These are phyloP conservation scores for Mycena alexandri DNA, from an alignment of 768 basidiomycete genomes.

Conservation along the genomic window DNA sequence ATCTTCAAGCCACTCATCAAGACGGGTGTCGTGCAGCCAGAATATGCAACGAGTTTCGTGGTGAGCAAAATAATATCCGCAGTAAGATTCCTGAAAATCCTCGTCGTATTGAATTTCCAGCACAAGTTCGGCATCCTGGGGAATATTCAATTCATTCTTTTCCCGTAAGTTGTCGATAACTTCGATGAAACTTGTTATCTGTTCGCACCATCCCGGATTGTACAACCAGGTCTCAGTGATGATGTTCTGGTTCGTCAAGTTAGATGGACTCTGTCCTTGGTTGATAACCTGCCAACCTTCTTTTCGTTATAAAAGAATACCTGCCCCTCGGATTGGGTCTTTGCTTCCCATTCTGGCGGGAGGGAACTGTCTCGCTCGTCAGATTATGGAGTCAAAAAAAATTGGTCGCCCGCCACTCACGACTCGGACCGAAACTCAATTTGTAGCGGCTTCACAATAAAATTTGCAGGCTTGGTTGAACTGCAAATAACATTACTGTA, in stretches of 20 bases:
- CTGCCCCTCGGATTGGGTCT: conserved; percentile 49
- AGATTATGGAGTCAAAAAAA: background rate
- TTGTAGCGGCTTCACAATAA: conserved; percentile 7
- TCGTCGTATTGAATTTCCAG: background rate
- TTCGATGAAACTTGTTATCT: conserved; percentile 6
- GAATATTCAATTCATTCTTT: conserved; percentile 2
- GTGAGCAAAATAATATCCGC: conserved; percentile 18
- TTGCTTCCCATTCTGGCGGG: conserved; percentile 44
- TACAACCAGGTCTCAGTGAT: conserved; percentile 19
- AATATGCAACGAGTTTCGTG: background rate
- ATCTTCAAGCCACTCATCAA: background rate
- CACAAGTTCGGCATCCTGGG: conserved; percentile 3
- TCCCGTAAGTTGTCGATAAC: background rate
- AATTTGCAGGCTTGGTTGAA: background rate
- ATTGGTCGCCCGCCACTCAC: background rate
- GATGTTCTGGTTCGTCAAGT: background rate
- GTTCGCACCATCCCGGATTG: background rate
- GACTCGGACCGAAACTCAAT: background rate
- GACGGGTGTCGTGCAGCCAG: background rate
- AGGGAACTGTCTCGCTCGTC: background rate
- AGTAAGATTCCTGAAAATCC: background rate
- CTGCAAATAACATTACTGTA: too few relatives aligned
- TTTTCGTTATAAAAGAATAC: conserved; percentile 47
- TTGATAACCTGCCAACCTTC: conserved; percentile 39
- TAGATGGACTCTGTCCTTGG: too few relatives aligned